These are phyloP conservation scores for Torulaspora franciscae DNA, from an alignment of 805 yeast genomes.

Conservation along the genomic window DNA sequence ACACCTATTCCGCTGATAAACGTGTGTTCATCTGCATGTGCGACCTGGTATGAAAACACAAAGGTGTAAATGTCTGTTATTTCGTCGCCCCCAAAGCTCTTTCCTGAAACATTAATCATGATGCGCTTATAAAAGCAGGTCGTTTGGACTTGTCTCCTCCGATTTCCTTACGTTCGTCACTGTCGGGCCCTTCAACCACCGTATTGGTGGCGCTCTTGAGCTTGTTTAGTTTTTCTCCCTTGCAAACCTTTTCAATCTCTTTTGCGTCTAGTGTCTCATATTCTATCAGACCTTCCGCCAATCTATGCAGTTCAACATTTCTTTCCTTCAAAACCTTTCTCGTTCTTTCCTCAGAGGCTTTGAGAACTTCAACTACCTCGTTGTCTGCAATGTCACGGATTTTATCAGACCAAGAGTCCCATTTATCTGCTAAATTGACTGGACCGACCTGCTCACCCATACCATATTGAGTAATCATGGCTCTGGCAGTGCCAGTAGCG, in stretches of 20 bases:
- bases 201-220: constrained; percentile 69
- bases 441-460: constrained; percentile 96
- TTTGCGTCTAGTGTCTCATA: constrained; percentile 90
- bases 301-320: constrained; percentile 67
- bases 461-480: constrained; percentile 95
- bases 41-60: neutral
- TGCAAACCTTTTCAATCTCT: constrained; percentile 81
- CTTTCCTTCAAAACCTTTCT: constrained; percentile 58
- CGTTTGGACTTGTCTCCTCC: constrained; percentile 33
- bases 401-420: constrained; percentile 93
- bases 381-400: constrained; percentile 87
- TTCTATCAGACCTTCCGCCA: constrained; percentile 90
- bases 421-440: constrained; percentile 77
- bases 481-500: constrained; percentile 91
- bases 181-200: constrained; percentile 54
- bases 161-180: constrained; percentile 42
- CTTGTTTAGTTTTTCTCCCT: constrained; percentile 70
- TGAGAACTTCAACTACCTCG: constrained; percentile 74
- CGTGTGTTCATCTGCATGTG: constrained; percentile 5
- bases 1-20: constrained; percentile 12
- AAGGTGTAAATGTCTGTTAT: neutral
- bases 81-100: neutral
- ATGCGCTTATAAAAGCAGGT: constrained; percentile 33
- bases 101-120: neutral
- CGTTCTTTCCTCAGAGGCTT: constrained; percentile 76